Evolutionary conservation across 495 filamentous ascomycete genomes (phyloP).

Genomic region (Cudoniella acicularis): DNA sequence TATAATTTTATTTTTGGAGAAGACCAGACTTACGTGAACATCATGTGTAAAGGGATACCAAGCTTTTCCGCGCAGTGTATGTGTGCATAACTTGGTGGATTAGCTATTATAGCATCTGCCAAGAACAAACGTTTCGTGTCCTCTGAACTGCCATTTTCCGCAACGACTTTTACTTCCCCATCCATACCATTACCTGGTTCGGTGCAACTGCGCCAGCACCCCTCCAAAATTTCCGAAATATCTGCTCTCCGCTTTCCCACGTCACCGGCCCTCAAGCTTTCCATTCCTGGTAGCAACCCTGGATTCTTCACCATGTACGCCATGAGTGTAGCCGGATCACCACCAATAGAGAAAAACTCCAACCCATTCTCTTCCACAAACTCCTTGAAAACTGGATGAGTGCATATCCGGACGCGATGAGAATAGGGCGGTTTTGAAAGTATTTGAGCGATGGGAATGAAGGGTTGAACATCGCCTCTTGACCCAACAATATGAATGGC

Average conservation of each 20-base stretch:
- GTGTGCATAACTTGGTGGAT: slow-evolving; percentile 78
- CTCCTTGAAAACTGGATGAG: slow-evolving; percentile 67
- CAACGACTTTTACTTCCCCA: slow-evolving; percentile 1
- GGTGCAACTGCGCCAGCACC: slow-evolving; percentile 73
- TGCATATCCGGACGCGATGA: slow-evolving; percentile 78
- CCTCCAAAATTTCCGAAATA: slow-evolving; percentile 64
- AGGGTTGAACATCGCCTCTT: slow-evolving; percentile 74
- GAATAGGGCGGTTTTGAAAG: slow-evolving; percentile 53
- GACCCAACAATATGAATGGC: slow-evolving; percentile 78
- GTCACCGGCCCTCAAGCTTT: slow-evolving; percentile 63
- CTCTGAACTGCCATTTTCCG: slow-evolving; percentile 13
- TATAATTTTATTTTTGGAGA: slow-evolving; percentile 39
- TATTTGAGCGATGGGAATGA: slow-evolving; percentile 61
- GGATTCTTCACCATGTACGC: slow-evolving; percentile 88
- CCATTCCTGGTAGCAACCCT: slow-evolving; percentile 68
- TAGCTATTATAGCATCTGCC: slow-evolving; percentile 79
- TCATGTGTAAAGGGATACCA: slow-evolving; percentile 72
- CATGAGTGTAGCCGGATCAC: slow-evolving; percentile 76
- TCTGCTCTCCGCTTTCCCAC: slow-evolving; percentile 57
- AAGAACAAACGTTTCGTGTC: slow-evolving; percentile 49
- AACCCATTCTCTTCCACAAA: slow-evolving; percentile 65
- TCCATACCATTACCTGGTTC: slow-evolving; percentile 51
- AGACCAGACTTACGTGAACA: slow-evolving; percentile 70
- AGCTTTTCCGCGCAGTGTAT: slow-evolving; percentile 75
- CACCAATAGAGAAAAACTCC: slow-evolving; percentile 78